A percentile compares a stretch with the other conserved stretches of the same genome.
Conservation (phyloP, 2,329 filamentous ascomycete species). For the Fusarium sp. region DNA sequence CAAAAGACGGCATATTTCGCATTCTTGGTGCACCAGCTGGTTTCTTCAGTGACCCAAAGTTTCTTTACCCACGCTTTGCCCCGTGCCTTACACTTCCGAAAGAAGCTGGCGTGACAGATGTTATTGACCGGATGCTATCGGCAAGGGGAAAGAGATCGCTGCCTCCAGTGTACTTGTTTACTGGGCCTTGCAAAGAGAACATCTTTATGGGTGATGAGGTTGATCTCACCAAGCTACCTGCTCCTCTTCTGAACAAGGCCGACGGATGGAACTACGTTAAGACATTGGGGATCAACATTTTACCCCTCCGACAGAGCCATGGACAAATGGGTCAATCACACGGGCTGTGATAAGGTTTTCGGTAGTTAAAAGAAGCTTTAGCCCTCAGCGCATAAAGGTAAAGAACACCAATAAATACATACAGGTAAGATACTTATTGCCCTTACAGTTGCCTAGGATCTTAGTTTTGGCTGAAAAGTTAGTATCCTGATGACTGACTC, state of each 20-base stretch:
- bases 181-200: neutral
- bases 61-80: neutral
- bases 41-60: neutral
- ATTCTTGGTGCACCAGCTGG: neutral
- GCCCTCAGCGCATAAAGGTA: too few relatives aligned
- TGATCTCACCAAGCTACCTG: neutral
- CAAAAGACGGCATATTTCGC: neutral
- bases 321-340: neutral
- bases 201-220: neutral
- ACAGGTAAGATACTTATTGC: too few relatives aligned
- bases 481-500: too few relatives aligned
- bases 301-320: neutral
- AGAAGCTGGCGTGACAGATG: neutral
- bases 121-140: neutral
- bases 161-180: accelerated
- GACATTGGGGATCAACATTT: neutral
- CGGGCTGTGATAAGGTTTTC: neutral
- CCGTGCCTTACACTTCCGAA: neutral
- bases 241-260: neutral
- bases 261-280: neutral
- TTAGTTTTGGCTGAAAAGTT: too few relatives aligned
- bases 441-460: too few relatives aligned
- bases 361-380: too few relatives aligned
- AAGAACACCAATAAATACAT: too few relatives aligned
- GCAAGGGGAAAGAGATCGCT: neutral